These are phyloP conservation scores for Vickermania spadyakhi DNA, from an alignment of 208 protist genomes.

Conservation along the genomic window DNA sequence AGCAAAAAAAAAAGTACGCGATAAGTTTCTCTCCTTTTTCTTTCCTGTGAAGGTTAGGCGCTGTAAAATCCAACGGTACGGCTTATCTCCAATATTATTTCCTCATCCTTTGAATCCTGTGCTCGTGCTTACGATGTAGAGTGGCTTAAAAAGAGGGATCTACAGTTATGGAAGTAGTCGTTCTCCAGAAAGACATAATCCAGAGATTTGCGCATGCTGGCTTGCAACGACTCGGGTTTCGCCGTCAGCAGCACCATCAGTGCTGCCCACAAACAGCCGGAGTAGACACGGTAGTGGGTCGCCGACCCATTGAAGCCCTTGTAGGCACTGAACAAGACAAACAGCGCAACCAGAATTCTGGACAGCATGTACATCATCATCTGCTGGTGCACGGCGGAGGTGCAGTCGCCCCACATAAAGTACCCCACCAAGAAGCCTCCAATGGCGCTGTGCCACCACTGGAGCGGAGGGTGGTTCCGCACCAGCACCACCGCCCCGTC, in stretches of 20 bases:
- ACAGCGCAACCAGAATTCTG: slow-evolving; percentile 48
- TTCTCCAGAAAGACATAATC: slow-evolving; percentile 82
- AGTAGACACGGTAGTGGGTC: slow-evolving; percentile 17
- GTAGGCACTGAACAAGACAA: slow-evolving; percentile 28
- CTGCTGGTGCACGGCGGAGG: slow-evolving; percentile 64
- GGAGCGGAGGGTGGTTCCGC: neutral
- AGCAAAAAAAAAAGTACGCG: no score
- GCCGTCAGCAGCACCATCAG: slow-evolving; percentile 65
- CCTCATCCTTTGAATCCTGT: no score
- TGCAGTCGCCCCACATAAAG: slow-evolving; percentile 62
- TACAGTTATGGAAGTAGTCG: slow-evolving; percentile 39
- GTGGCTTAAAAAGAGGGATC: no score
- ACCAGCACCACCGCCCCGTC: slow-evolving; percentile 20
- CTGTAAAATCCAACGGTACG: no score
- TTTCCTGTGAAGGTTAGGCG: no score
- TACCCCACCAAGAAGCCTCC: slow-evolving; percentile 70
- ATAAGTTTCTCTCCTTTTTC: no score
- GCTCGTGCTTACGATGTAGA: no score
- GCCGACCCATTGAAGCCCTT: slow-evolving; percentile 12
- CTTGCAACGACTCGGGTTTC: slow-evolving; percentile 60
- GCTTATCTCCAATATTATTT: no score
- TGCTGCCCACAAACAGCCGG: slow-evolving; percentile 63
- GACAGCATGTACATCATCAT: slow-evolving; percentile 90
- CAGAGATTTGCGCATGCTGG: slow-evolving; percentile 69
- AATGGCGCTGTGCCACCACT: slow-evolving; percentile 34